Conservation (phyloP, 1,284 basidiomycete species). For the Amylostereum chailletii region DNA sequence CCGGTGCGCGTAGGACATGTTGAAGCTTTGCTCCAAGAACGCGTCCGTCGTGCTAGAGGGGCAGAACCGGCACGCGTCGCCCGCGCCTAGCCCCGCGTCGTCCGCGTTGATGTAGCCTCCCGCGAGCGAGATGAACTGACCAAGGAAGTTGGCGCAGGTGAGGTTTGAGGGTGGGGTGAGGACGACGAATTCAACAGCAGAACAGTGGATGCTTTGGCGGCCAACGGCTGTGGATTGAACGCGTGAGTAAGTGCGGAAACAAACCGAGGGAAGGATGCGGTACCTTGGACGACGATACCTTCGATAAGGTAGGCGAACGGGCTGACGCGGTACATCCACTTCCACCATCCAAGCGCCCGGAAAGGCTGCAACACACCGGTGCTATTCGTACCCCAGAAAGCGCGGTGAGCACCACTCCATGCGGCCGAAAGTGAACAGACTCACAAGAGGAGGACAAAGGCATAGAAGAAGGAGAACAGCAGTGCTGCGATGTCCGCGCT, state of each 20-base stretch:
- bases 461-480: constrained; percentile 17
- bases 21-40: constrained; percentile 38
- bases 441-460: constrained; percentile 29
- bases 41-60: constrained; percentile 41
- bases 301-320: constrained; percentile 32
- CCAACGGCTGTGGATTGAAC: constrained; percentile 6
- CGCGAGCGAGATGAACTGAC: constrained; percentile 37
- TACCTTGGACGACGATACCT: no score
- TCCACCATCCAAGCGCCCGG: constrained; percentile 1
- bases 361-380: no score
- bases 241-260: neutral
- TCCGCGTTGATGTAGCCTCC: constrained; percentile 49
- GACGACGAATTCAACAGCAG: constrained; percentile 39
- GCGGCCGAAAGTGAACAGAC: no score
- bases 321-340: constrained; percentile 28
- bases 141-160: constrained; percentile 52
- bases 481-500: no score
- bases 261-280: neutral
- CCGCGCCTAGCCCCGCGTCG: constrained; percentile 42
- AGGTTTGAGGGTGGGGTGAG: constrained; percentile 50
- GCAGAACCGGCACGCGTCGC: constrained; percentile 31
- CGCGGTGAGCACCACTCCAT: no score
- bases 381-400: no score
- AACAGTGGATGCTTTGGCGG: constrained; percentile 38
- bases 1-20: constrained; percentile 43